Base-by-base conservation (phyloP, 164 flowering plant genomes). In the Aristolochia contorta region DNA sequence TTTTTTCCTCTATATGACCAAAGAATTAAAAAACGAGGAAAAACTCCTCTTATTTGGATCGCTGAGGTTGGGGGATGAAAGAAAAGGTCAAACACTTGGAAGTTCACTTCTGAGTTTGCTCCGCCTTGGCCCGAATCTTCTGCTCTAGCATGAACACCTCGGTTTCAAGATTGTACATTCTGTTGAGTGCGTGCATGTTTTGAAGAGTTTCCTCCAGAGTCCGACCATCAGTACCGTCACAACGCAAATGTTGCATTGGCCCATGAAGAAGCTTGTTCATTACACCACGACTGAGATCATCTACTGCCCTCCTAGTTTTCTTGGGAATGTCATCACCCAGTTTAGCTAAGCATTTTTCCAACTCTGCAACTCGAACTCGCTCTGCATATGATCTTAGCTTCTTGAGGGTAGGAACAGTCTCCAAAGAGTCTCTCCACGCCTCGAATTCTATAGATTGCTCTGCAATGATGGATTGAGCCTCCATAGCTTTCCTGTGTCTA, bases 341-440 rank as follows among this genome's bases (percentile, higher is more conserved):
- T 71, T 80, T 88, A n/a, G 86, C 74, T 61, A 90, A 58, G 74
- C 97, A 93, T 74, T 86, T 93, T 25, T 93, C 96, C 27, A 93
- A 76, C 76, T 87, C 96, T 48, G 92, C 77, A 4, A 56, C 63
- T 67, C 95, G 79, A 58, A 90, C 80, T 72, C 84, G 82, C 68
- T 93, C 99, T 4, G 96, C 96, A 70, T 83, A 82, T 30, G 88
- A 89, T 61, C 96, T 77, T 65, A 92, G 69, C 63, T 92, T 92
- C 80, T 89, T 92, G 59, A 89, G 87, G 59, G 98, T 92, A 32
- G 98, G 98, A 69, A 92, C 98, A 18, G 98, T 92, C 67, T 87
- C 98, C 48, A 92, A 67, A 33, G 96, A 89, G 66, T 89, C 98
- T 65, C 89, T 84, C 97, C 96, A 88, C 1, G 99, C 97, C 74